Conservation (phyloP, 2,329 filamentous ascomycete species). For the Akanthomyces uredinophilus region DNA sequence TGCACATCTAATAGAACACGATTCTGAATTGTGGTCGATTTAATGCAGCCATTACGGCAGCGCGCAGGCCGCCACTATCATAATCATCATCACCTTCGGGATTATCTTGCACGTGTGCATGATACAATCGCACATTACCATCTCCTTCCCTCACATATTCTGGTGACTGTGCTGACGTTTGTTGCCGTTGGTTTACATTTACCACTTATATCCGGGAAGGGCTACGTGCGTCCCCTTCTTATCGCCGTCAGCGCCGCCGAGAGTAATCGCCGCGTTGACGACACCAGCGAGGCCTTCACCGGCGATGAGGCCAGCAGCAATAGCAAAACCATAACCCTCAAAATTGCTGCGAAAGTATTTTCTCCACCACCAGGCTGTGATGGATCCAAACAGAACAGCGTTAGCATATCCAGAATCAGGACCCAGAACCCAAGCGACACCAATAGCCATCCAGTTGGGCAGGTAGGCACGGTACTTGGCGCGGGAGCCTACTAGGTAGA, state of each 20-base stretch:
- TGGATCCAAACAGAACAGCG: slow-evolving; percentile 52
- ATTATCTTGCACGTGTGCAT: background rate
- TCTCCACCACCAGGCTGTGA: slow-evolving; percentile 48
- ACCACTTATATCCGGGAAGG: slow-evolving; percentile 16
- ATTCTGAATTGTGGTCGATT: background rate
- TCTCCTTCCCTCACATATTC: background rate
- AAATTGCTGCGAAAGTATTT: slow-evolving; percentile 46
- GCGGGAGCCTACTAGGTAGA: slow-evolving; percentile 44
- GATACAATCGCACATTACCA: background rate
- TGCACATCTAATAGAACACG: background rate
- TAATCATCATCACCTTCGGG: background rate
- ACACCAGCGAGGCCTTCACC: slow-evolving; percentile 60
- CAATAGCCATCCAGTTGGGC: slow-evolving; percentile 59
- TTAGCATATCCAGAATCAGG: slow-evolving; percentile 50
- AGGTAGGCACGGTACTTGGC: slow-evolving; percentile 53
- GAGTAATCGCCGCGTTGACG: slow-evolving; percentile 46
- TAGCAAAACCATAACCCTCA: slow-evolving; percentile 52
- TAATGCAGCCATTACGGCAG: background rate
- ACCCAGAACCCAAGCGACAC: slow-evolving; percentile 54
- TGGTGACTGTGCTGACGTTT: no score
- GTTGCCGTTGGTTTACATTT: background rate
- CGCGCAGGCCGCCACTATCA: background rate
- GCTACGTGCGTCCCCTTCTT: slow-evolving; percentile 15
- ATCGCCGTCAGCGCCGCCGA: slow-evolving; percentile 24
- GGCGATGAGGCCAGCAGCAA: slow-evolving; percentile 58